Evolutionary conservation across 2,329 filamentous ascomycete species (phyloP), one percentile per base, ranked within the genome.

Genomic region (Myriangium duriaei): DNA sequence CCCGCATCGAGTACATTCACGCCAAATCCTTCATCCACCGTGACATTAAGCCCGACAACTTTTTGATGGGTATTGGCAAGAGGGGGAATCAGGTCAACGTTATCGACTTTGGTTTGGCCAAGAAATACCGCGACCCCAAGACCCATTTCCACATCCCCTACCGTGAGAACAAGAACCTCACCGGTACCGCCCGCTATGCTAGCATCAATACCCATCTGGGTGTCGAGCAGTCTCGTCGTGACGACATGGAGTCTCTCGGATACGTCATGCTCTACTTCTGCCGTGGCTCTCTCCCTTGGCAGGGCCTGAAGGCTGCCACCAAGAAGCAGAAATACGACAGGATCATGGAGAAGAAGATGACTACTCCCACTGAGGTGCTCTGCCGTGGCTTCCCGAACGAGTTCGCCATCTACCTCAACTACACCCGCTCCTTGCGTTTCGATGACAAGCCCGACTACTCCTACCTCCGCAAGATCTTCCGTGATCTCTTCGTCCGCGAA

Each of bases 261-360:
- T 96, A 98, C 54, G 91, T 98, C 56, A 96, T 98, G 87, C 81
- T 98, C 47, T 98, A 98, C 74, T 98, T 98, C 71, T 96, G 88
- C 73, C 88, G 91, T 64, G 91, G 91, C 47, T 95, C 87, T 47
- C 85, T 98, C 41, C 91, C 91, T 45, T 98, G 91, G 91, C 91
- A 98, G 70, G 91, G 91, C 41, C 73, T 95, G 39, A 95, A 95
- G 76, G 88, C 88, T 68, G 88, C 88, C 52, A 95, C 87, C 50
- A 95, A 95, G 79, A 95, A 95, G 79, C 88, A 96, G 71, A 98
- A 98, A 72, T 96, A 98, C 60, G 91, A 98, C 67, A 79, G 88
- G 49, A 98, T 98, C 68, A 96, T 96, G 88, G 91, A 98, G 74
- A 98, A 98, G 80, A 98, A 98, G 84, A 96, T 96, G 91, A 98